These are phyloP conservation scores for Sphagnum fallax DNA, from an alignment of 228 moss, liverwort and hornwort genomes.

Conservation along the genomic window DNA sequence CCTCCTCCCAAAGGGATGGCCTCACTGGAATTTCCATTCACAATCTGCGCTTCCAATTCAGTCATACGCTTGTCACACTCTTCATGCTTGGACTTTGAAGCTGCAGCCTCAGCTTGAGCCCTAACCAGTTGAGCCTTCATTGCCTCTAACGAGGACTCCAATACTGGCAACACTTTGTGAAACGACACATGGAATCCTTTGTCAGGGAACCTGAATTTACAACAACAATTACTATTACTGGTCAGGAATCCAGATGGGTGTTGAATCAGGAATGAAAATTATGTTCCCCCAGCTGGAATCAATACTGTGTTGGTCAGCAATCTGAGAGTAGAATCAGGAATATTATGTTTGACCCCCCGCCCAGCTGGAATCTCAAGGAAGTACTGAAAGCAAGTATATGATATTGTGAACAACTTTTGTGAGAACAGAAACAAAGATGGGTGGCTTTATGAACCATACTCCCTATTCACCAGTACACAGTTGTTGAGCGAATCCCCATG, in stretches of 20 bases:
- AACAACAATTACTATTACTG: not conserved
- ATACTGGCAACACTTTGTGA: constrained; percentile 22
- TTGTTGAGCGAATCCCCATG: constrained; percentile 4
- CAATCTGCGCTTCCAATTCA: no score
- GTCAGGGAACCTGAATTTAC: constrained; percentile 3
- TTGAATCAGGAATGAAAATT: not conserved
- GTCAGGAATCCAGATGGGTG: not conserved
- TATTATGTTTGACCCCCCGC: no score
- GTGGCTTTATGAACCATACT: not conserved
- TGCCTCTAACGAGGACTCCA: constrained; percentile 24
- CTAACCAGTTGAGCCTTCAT: constrained; percentile 12
- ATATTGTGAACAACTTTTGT: no score
- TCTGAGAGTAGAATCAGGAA: no score
- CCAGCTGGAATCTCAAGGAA: no score
- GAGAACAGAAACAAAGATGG: no score
- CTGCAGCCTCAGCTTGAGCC: constrained; percentile 10
- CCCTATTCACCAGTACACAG: constrained; percentile 5
- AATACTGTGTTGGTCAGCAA: no score
- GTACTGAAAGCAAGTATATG: no score
- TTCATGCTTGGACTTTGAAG: constrained; percentile 7
- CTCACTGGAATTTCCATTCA: no score
- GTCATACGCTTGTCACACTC: not conserved
- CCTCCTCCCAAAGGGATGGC: no score
- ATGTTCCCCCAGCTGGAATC: no score
- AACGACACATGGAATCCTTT: constrained; percentile 4